Evolutionary conservation across 345 rosid species (phyloP), one percentile per base, ranked within the genome.

Genomic region (Sonneratia caseolaris): DNA sequence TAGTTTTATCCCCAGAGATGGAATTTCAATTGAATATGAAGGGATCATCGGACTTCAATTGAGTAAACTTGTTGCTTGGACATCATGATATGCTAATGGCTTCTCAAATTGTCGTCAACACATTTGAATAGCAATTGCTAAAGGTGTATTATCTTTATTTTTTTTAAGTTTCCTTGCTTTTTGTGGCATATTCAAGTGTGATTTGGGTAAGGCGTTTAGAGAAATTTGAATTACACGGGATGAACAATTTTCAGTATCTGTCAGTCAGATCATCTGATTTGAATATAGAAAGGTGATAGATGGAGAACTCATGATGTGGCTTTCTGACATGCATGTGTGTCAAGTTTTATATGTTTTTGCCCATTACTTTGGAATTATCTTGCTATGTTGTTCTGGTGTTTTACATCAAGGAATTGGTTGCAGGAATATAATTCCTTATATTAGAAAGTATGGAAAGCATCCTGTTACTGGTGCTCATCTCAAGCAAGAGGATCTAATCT

Each of bases 361-460:
- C 32, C 19, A n/a, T 7, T 8, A 22, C 21, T 7, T 56, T n/a
- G 62, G 32, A 3, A 14, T 62, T 62, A 24, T 27, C 37, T 62
- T 45, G 13, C 40, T 18, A 9, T 65, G 40, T 6, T 36, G 69
- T 37, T 64, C 36, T 37, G 47, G 22, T n/a, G 14, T 64, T 47
- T 59, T 27, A 51, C 49, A 7, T 69, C 48, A 32, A 62, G 64
- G 37, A 56, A 13, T 72, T 72, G 61, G 69, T 53, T 84, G 83
- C 82, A 95, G 99, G 86, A 68, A 76, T 47, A 89, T 95, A 73
- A 77, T 88, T 73, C 97, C 98, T 47, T 94, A 91, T 71, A 85
- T 91, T 66, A 79, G 86, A 81, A 95, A 92, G 80, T 84, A 83
- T 38, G 96, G 93, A 51, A 92, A 89, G 76, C 87, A 95, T 80